A percentile compares a stretch with the other conserved stretches of the same genome.
Evolutionary conservation across 805 yeast species (phyloP).

Genomic region (Starmerella potacharoeniae): DNA sequence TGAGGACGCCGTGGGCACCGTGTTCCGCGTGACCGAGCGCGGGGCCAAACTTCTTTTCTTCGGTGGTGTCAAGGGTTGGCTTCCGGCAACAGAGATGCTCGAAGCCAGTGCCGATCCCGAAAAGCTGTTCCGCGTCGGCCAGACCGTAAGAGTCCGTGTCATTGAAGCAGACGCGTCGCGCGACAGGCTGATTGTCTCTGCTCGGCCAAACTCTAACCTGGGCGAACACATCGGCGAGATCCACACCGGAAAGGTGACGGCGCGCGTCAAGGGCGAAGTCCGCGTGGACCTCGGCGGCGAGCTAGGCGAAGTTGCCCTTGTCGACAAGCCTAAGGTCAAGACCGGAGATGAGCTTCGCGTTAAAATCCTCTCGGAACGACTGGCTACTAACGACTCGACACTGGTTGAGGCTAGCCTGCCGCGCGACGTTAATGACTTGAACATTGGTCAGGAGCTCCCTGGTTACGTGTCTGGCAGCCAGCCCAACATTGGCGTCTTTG

Average conservation of each 20-base stretch:
- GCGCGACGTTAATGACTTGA: slow-evolving; percentile 44
- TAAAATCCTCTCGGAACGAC: slow-evolving; percentile 50
- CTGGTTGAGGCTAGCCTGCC: slow-evolving; percentile 59
- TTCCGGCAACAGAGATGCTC: slow-evolving; percentile 81
- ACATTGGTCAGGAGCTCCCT: slow-evolving; percentile 39
- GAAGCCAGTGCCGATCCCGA: slow-evolving; percentile 73
- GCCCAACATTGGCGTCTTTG: slow-evolving; percentile 61
- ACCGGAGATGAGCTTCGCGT: slow-evolving; percentile 61
- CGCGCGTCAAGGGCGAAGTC: slow-evolving; percentile 63
- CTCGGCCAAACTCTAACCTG: slow-evolving; percentile 4
- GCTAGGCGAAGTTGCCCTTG: slow-evolving; percentile 52
- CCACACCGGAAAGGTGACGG: slow-evolving; percentile 37
- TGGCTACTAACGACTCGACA: slow-evolving; percentile 53
- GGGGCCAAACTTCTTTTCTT: slow-evolving; percentile 83
- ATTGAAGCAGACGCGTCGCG: slow-evolving; percentile 43
- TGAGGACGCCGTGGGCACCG: slow-evolving; percentile 55
- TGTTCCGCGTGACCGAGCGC: slow-evolving; percentile 53
- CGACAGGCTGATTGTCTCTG: slow-evolving; percentile 51
- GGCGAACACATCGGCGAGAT: slow-evolving; percentile 8
- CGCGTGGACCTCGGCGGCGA: slow-evolving; percentile 50
- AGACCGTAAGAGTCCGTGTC: slow-evolving; percentile 65
- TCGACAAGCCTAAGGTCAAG: slow-evolving; percentile 6
- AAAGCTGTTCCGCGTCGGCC: slow-evolving; percentile 72
- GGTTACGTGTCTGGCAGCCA: slow-evolving; percentile 76
- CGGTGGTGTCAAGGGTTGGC: slow-evolving; percentile 62